Conservation (phyloP, 2,329 filamentous ascomycete species). For the Cercospora sesami region DNA sequence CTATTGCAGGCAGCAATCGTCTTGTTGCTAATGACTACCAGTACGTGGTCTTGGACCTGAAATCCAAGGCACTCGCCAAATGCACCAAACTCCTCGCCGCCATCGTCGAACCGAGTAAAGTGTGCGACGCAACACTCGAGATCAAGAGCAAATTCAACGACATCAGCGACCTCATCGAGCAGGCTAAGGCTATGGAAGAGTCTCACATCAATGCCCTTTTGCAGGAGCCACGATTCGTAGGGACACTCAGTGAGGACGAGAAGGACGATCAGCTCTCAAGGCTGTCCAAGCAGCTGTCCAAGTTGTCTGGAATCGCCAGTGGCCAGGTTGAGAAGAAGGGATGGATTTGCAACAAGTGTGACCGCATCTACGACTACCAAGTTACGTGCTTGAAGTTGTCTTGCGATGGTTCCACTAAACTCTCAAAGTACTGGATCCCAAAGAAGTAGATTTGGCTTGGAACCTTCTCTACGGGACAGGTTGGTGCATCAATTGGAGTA, state of each 20-base stretch:
- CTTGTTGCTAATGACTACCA: not conserved
- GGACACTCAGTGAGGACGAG: not conserved
- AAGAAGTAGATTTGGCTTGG: not conserved
- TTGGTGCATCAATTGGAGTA: no score
- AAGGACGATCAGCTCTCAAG: not conserved
- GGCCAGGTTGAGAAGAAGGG: not conserved
- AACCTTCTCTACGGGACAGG: no score
- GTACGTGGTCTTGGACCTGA: not conserved
- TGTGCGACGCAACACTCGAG: not conserved
- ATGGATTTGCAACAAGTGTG: not conserved
- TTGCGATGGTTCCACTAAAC: not conserved
- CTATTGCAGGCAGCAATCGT: no score
- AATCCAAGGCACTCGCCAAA: not conserved
- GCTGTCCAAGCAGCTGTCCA: no score
- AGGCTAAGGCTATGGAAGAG: not conserved
- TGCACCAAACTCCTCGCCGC: not conserved
- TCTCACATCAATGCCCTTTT: not conserved
- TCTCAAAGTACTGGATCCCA: not conserved
- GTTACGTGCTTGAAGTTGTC: no score
- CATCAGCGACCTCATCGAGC: not conserved
- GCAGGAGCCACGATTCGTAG: not conserved
- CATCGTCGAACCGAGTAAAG: not conserved
- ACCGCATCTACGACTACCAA: not conserved
- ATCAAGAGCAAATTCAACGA: not conserved
- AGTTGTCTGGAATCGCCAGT: no score